phyloP scores from a whole-genome alignment of 2,329 filamentous ascomycete genomes.

The Pleomassaria siparia region DNA sequence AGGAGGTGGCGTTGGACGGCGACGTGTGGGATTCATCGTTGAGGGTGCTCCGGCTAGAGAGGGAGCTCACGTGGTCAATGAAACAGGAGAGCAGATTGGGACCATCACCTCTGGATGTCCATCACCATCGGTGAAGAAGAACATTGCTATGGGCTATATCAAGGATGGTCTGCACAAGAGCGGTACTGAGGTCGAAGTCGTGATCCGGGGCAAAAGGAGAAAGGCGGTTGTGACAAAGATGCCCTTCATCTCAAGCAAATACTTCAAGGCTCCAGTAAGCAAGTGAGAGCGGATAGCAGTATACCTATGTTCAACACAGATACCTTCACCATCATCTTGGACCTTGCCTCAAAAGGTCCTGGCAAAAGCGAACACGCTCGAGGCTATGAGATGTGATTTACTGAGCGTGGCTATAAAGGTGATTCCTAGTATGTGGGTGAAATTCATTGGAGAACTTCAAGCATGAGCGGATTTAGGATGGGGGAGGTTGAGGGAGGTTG shows the following conservation, averaged over 20 bases:
- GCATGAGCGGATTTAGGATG: no score
- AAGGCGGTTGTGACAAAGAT: slow-evolving; percentile 80
- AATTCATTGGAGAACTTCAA: no score
- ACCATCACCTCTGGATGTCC: slow-evolving; percentile 87
- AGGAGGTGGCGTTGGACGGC: slow-evolving; percentile 66
- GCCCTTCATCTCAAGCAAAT: slow-evolving; percentile 83
- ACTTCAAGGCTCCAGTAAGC: slow-evolving; percentile 52
- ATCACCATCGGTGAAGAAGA: slow-evolving; percentile 80
- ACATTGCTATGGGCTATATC: slow-evolving; percentile 96
- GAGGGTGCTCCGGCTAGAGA: slow-evolving; percentile 88
- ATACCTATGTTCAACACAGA: no score
- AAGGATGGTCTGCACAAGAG: slow-evolving; percentile 79
- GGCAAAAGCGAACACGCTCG: no score
- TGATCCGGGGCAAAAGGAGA: slow-evolving; percentile 75
- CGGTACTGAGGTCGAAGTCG: slow-evolving; percentile 76
- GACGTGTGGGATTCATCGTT: slow-evolving; percentile 79
- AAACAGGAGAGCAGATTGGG: slow-evolving; percentile 69
- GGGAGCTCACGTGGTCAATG: slow-evolving; percentile 74
- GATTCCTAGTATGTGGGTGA: no score
- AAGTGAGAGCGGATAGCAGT: no score
- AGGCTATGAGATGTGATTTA: no score
- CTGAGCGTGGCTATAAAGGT: no score
- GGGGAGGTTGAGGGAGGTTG: no score
- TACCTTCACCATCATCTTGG: no score
- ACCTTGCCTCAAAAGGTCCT: no score